Conservation (phyloP, 2,329 filamentous ascomycete genomes). For the Arthroderma sp. region DNA sequence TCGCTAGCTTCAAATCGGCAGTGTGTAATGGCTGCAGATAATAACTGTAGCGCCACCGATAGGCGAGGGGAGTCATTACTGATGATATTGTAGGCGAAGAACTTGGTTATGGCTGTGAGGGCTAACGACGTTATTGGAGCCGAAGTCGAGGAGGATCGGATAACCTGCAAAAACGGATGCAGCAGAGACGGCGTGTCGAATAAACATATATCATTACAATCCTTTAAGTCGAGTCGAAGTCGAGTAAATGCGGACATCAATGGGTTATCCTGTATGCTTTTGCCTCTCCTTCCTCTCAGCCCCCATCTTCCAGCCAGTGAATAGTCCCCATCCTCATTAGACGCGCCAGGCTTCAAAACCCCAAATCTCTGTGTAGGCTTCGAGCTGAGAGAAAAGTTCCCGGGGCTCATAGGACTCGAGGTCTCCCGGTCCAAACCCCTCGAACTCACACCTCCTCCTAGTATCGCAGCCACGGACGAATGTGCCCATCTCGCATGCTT, state of each 20-base stretch:
- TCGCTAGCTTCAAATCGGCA: conserved; percentile 97
- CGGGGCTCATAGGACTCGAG: conserved; percentile 28
- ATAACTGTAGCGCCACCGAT: conserved; percentile 79
- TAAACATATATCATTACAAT: conserved; percentile 73
- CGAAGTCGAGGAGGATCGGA: conserved; percentile 89
- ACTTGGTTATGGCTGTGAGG: conserved; percentile 86
- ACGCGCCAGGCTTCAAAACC: conserved; percentile 16
- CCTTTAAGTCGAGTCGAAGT: conserved; percentile 73
- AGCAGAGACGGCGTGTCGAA: conserved; percentile 86
- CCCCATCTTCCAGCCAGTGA: conserved; percentile 76
- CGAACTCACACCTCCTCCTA: conserved; percentile 55
- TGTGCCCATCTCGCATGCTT: conserved; percentile 95
- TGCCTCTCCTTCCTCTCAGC: conserved; percentile 83
- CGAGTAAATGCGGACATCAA: conserved; percentile 90
- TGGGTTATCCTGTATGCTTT: conserved; percentile 94
- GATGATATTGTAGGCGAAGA: conserved; percentile 89
- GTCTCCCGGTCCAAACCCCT: conserved; percentile 35
- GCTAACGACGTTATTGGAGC: conserved; percentile 93
- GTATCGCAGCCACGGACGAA: conserved; percentile 87
- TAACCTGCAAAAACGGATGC: conserved; percentile 90
- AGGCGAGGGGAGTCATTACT: conserved; percentile 74
- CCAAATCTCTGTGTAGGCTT: conserved; percentile 14
- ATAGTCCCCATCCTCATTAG: conserved; percentile 24
- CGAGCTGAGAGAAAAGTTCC: conserved; percentile 17
- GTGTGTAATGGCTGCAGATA: conserved; percentile 91